Evolutionary conservation across 805 yeast species (phyloP).

Genomic region (Saccharomycopsis schoenii): DNA sequence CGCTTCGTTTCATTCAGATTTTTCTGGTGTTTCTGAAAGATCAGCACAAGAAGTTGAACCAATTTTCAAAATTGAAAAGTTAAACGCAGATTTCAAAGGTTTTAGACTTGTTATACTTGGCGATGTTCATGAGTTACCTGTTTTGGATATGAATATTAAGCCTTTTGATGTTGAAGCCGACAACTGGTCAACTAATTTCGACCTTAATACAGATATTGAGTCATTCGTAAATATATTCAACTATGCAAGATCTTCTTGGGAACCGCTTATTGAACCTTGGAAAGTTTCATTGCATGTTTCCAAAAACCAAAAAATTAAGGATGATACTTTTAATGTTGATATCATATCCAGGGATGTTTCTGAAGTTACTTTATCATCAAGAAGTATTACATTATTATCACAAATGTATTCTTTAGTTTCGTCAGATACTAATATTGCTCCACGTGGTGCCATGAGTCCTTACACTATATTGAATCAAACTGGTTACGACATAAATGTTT

Average conservation of each 20-base stretch:
- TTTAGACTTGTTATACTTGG: constrained; percentile 76
- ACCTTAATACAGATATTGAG: constrained; percentile 55
- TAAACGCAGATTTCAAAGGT: constrained; percentile 62
- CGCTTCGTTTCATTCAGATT: constrained; percentile 50
- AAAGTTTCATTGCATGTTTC: constrained; percentile 64
- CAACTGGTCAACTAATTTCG: constrained; percentile 82
- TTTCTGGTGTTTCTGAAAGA: constrained; percentile 29
- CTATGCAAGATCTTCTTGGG: constrained; percentile 89
- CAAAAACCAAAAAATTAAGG: constrained; percentile 33
- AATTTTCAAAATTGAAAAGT: constrained; percentile 56
- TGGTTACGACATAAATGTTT: constrained; percentile 69
- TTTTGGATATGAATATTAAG: constrained; percentile 62
- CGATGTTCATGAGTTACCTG: constrained; percentile 84
- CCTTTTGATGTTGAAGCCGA: constrained; percentile 60
- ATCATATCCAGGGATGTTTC: constrained; percentile 67
- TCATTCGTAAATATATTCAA: constrained; percentile 70
- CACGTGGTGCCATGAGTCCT: constrained; percentile 75
- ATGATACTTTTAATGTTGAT: constrained; percentile 43
- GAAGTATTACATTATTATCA: constrained; percentile 67
- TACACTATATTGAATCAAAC: constrained; percentile 76
- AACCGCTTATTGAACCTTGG: constrained; percentile 87
- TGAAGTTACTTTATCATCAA: constrained; percentile 72
- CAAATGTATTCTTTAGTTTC: constrained; percentile 54
- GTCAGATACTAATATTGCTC: constrained; percentile 42
- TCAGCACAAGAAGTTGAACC: constrained; percentile 21